Base-by-base conservation (phyloP, 2,329 filamentous ascomycete species). In the Microcyclosporella mali region DNA sequence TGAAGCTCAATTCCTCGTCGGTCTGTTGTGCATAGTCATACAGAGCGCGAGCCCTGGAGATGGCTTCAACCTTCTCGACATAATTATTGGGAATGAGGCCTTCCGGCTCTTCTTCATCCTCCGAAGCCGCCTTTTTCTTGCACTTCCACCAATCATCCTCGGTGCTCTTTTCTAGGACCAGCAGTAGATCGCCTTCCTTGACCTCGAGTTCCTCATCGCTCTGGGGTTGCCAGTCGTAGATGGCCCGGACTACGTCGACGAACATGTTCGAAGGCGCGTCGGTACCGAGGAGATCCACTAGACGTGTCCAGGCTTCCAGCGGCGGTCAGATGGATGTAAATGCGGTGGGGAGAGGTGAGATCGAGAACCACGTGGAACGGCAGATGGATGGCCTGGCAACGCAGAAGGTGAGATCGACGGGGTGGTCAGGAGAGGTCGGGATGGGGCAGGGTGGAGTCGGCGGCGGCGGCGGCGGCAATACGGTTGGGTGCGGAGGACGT, bases 21-120 rank as follows among this genome's bases (percentile, higher is more conserved):
- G 92, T 98, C 70, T 98, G 92, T 57, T 90, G 81, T 38, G 86
- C 86, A 66, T 98, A 98, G 66, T 98, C 92, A 71, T 90, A 98
- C n/a, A 97, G 78, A n/a, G 92, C 87, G 65, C 84, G 88, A 37
- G 90, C 92, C 54, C 82, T 75, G 49, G 79, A 72, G 49, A 78
- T 66, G 17, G 85, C 78, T 57, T 75, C 70, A 45, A 82, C 82
- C 81, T 94, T 81, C 71, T 95, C 84, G 43, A 98, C 77, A 65
- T 98, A 98, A 66, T 95, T 98, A 63, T 85, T 89, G 11, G 92
- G 92, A 46, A 98, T 82, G 61, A 95, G 69, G 47, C 89, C 89
- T 56, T 88, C 81, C 2, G 89, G 89, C 67, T 95, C 89, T 33
- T 95, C 89, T 32, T 94, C 88, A 33, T 94, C 88, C 29, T 89